Percentiles rank a stretch among this genome's conserved stretches.
phyloP scores from a whole-genome alignment of 768 basidiomycete species.

The Leucocoprinus sp. region DNA sequence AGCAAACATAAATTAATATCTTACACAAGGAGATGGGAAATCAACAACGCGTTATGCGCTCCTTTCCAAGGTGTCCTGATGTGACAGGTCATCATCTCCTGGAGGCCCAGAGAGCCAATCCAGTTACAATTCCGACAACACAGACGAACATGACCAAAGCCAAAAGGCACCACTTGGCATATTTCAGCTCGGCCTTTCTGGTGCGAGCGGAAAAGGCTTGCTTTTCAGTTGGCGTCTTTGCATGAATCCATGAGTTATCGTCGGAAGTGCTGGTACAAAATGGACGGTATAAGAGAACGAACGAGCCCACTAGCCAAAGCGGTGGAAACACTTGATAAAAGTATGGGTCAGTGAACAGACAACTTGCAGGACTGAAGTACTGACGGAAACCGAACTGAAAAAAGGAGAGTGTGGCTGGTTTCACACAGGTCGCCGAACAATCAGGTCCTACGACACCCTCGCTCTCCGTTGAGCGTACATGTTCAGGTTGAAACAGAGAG shows the following conservation, averaged over 20 bases:
- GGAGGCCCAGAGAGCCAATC: conserved; percentile 27
- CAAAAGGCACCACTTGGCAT: conserved; percentile 47
- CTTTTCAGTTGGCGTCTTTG: conserved; percentile 45
- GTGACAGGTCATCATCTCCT: background rate
- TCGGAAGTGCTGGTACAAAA: conserved; percentile 15
- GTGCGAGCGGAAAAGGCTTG: conserved; percentile 37
- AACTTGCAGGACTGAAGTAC: conserved; percentile 16
- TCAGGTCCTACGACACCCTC: conserved; percentile 24
- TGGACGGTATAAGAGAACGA: conserved; percentile 38
- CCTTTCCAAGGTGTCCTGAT: too few species aligned
- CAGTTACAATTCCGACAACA: conserved; percentile 23
- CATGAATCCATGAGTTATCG: conserved; percentile 39
- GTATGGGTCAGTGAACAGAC: conserved; percentile 4
- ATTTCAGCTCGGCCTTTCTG: conserved; percentile 43
- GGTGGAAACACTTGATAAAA: conserved; percentile 43
- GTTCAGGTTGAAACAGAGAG: background rate
- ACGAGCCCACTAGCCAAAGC: conserved; percentile 53
- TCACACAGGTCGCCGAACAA: conserved; percentile 31
- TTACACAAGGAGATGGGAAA: too few species aligned
- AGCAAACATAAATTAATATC: too few species aligned
- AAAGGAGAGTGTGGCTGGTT: conserved; percentile 48
- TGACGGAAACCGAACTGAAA: conserved; percentile 59
- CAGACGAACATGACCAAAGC: conserved; percentile 42
- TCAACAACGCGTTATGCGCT: too few species aligned
- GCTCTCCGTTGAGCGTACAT: conserved; percentile 31